Percentiles rank a stretch among this genome's conserved stretches.
These are phyloP conservation scores for Chernovozyma aurita DNA, from an alignment of 1,139 yeast species.

Conservation along the genomic window DNA sequence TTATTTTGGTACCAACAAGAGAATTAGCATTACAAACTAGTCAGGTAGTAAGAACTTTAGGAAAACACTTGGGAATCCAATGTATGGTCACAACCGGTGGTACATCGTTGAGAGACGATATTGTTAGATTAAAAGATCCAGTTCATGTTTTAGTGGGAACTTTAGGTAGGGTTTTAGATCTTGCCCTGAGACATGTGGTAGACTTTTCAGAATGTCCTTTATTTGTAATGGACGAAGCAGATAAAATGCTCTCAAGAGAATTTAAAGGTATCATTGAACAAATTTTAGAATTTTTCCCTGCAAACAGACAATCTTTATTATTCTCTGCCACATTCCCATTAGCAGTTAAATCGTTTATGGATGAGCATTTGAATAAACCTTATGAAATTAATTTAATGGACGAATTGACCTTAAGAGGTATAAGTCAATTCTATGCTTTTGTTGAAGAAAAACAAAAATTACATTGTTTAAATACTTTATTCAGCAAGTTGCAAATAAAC, in stretches of 20 bases:
- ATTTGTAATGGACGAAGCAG: conserved; percentile 98
- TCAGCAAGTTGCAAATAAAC: conserved; percentile 90
- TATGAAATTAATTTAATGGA: conserved; percentile 97
- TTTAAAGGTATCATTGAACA: conserved; percentile 87
- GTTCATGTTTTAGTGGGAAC: conserved; percentile 92
- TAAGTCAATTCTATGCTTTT: conserved; percentile 94
- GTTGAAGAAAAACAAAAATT: conserved; percentile 95
- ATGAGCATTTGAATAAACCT: conserved; percentile 83
- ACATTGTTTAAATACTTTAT: conserved; percentile 91
- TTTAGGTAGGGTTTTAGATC: conserved; percentile 94
- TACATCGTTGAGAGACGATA: conserved; percentile 90
- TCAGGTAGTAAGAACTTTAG: conserved; percentile 95
- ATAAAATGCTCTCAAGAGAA: conserved; percentile 89
- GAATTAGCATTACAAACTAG: conserved; percentile 96
- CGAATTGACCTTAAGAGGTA: conserved; percentile 92
- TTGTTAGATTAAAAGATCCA: conserved; percentile 84
- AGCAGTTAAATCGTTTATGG: conserved; percentile 91
- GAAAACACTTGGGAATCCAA: conserved; percentile 86
- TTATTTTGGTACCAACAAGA: conserved; percentile 89
- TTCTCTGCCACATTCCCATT: conserved; percentile 96
- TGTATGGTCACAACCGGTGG: conserved; percentile 99
- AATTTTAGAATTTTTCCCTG: conserved; percentile 78
- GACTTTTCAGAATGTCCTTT: conserved; percentile 84
- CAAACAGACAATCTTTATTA: conserved; percentile 75
- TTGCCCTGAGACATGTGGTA: conserved; percentile 83